Evolutionary conservation across 1,284 basidiomycete species (phyloP).

Genomic region (Leccinum pallidistipes): DNA sequence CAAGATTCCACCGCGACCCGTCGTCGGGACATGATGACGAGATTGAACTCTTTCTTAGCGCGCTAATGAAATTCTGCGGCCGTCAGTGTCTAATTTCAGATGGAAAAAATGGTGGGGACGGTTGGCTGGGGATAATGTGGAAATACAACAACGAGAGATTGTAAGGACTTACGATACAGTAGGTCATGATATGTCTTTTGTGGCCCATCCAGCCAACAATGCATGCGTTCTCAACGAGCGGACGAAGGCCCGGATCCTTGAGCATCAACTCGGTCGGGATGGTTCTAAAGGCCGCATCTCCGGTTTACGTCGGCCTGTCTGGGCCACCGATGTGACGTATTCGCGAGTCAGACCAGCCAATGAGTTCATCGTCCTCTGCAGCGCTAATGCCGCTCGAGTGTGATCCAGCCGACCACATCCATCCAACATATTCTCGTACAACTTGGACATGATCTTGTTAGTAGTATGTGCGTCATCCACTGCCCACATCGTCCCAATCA

Average conservation of each 20-base stretch:
- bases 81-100: neutral
- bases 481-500: too few species aligned
- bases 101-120: neutral
- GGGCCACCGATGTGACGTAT: conserved; percentile 41
- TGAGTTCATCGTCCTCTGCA: too few species aligned
- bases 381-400: too few species aligned
- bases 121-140: neutral
- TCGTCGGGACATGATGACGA: conserved; percentile 48
- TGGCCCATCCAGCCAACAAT: conserved; percentile 46
- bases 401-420: too few species aligned
- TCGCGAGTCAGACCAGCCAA: conserved; percentile 36
- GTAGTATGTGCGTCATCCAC: too few species aligned
- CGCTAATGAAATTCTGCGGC: conserved; percentile 25
- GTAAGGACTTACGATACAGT: conserved; percentile 31
- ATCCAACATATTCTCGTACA: too few species aligned
- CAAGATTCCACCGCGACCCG: conserved; percentile 41
- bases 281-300: conserved; percentile 43
- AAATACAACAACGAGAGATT: neutral
- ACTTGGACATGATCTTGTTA: too few species aligned
- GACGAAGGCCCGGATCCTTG: conserved; percentile 36
- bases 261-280: conserved; percentile 36
- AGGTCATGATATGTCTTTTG: conserved; percentile 38
- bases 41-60: conserved; percentile 45
- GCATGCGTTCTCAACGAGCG: conserved; percentile 36
- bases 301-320: conserved; percentile 39